These are phyloP conservation scores for Globisporangium orthogonon DNA, from an alignment of 352 stramenopile genomes.

Conservation along the genomic window DNA sequence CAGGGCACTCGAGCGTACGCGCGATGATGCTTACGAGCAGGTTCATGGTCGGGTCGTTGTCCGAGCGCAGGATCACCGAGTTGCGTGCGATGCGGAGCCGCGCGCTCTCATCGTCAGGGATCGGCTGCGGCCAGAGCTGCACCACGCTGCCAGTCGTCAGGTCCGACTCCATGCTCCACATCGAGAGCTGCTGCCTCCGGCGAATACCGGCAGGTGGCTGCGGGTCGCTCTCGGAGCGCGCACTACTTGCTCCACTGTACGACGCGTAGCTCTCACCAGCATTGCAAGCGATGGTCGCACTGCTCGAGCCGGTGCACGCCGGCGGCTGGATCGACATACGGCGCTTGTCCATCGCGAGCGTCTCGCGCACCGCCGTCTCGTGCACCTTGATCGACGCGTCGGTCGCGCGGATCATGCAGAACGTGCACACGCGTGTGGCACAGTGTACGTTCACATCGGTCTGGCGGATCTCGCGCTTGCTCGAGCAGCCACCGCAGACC, in stretches of 20 bases:
- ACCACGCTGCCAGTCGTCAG: constrained; percentile 55
- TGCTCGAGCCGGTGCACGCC: neutral
- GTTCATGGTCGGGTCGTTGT: constrained; percentile 69
- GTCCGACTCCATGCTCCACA: constrained; percentile 56
- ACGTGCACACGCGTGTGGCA: constrained; percentile 68
- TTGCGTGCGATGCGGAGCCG: constrained; percentile 43
- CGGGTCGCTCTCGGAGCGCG: neutral
- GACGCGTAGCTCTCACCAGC: neutral
- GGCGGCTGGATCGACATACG: constrained; percentile 19
- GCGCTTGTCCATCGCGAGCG: constrained; percentile 18
- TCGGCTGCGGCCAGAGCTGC: constrained; percentile 52
- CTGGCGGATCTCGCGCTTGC: constrained; percentile 61
- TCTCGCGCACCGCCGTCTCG: constrained; percentile 34
- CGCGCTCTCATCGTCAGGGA: constrained; percentile 37
- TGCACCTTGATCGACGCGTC: constrained; percentile 60
- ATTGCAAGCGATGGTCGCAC: no score
- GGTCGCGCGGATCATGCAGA: constrained; percentile 74
- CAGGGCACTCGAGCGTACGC: constrained; percentile 54
- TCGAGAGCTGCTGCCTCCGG: constrained; percentile 32
- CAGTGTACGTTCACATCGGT: constrained; percentile 79
- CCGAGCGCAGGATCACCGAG: constrained; percentile 35
- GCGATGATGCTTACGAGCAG: constrained; percentile 65
- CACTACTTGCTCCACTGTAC: neutral
- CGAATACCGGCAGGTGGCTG: constrained; percentile 4
- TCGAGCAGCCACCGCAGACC: constrained; percentile 66